Base-by-base conservation (phyloP, 371 early-diverging fungal species). In the Saksenaea vasiformis region DNA sequence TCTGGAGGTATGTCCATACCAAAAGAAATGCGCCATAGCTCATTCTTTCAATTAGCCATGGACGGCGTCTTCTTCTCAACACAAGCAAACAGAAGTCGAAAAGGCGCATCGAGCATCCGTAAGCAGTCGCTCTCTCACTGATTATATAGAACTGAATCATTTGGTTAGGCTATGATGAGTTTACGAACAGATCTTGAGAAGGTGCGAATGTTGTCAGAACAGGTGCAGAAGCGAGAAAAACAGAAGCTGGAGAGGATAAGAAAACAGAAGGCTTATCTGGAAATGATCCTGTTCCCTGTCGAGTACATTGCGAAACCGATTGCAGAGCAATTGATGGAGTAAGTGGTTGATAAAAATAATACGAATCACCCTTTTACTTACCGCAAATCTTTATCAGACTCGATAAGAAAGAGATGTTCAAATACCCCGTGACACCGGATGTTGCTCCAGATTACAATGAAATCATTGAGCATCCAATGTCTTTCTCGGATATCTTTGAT, bases 101-200 rank as follows among this genome's bases (percentile, higher is more conserved):
- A 89, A 89, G 65, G 85, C 85, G 14, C 85, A 86, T 54, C 81
- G 86, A 24, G 89, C 87, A 61, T 72, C 79, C 56, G 78, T 87
- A 68, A 68, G 70, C 22, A 7, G 0, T 47, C 22, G 22, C 24
- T n/a, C 51, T 10, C 14, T 8, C 19, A 14, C 43, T 4, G 3
- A 41, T 38, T 41, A 10, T 9, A 47, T 10, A 8, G n/a, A 59
- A 28, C 54, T 37, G 10, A 27, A 31, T 31, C 31, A 31, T 31
- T 31, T 15, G 3, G 22, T 15, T 55, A 80, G 79, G 74, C 76
- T 35, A 67, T 82, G 65, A 78, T 76, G 53, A 77, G 67, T 1
- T 64, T 98, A n/a, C 86, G 97, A 24, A 87, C 86, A 15, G 95
- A 95, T 72, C 76, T 98, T 26, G 96, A 96, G 67, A 84, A 87